Evolutionary conservation across 768 basidiomycete genomes (phyloP).

Genomic region (Rhodocollybia butyracea): DNA sequence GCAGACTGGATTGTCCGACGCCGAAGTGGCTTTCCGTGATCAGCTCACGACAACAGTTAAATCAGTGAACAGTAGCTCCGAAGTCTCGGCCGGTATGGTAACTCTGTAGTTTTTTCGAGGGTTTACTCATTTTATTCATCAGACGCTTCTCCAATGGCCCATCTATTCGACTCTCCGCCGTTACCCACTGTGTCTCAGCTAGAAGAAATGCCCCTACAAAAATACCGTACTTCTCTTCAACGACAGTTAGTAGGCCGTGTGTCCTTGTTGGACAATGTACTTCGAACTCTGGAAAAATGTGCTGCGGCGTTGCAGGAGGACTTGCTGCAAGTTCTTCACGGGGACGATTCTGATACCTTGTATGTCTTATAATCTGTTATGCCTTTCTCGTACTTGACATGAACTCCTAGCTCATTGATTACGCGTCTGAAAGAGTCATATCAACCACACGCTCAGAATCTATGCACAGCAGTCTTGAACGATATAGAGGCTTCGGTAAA

Average conservation of each 20-base stretch:
- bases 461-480: conserved; percentile 40
- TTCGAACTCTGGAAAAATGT: conserved; percentile 57
- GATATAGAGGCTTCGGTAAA: conserved; percentile 37
- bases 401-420: conserved; percentile 33
- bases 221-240: conserved; percentile 58
- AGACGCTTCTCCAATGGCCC: conserved; percentile 53
- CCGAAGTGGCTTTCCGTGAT: conserved; percentile 44
- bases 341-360: conserved; percentile 40
- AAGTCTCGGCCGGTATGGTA: conserved; percentile 25
- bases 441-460: conserved; percentile 45
- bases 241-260: conserved; percentile 67
- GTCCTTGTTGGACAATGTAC: conserved; percentile 52
- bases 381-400: conserved; percentile 8
- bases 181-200: conserved; percentile 43
- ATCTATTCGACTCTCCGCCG: conserved; percentile 53
- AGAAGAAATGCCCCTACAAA: conserved; percentile 49
- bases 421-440: conserved; percentile 42
- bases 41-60: conserved; percentile 38
- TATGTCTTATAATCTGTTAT: conserved; percentile 24
- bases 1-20: conserved; percentile 41
- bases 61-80: conserved; percentile 21
- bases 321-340: conserved; percentile 41
- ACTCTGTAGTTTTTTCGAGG: background rate
- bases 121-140: conserved; percentile 8
- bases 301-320: conserved; percentile 60